Evolutionary conservation across 2,329 filamentous ascomycete genomes (phyloP), one percentile per base, ranked within the genome.

Genomic region (Penicillium sp.): DNA sequence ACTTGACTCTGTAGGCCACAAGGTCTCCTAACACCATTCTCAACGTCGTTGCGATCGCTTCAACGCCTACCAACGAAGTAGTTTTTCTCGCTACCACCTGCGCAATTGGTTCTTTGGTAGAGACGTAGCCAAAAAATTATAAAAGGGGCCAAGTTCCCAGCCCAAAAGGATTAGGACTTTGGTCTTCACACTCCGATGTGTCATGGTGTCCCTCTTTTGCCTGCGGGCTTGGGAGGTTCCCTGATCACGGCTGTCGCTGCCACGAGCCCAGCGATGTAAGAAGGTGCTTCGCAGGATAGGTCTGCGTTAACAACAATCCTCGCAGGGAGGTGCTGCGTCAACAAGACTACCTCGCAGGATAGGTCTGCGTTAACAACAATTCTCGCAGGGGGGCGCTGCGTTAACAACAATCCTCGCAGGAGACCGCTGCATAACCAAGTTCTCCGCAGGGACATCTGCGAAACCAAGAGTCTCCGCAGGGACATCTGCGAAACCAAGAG

Each of bases 1-100:
- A 32, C 36, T 42, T 49, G 38, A 49, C 2, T 49, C 47, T 49
- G 38, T 42, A 49, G 38, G 47, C 38, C 47, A 42, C 24, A 42
- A 42, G 32, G 22, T 42, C 47, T 42, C 47, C 27, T n/a, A 42
- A 42, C 11, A 47, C 21, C 34, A 39, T 31, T 49, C 14, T 13
- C n/a, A 49, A 43, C 47, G 13, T 16, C 8, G 38, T 32, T 49
- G 2, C 31, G 10, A 5, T 49, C n/a, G n/a, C 27, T 43, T 43
- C 38, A 49, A 43, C 27, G 36, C 29, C 2, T 10, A 32, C 21
- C 13, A 40, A 48, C 22, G 24, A n/a, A 24, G 31, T n/a, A 31
- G 27, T 22, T 2, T 10, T 42, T 32, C 32, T 47, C 45, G 45
- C 45, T 47, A 48, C 24, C 36, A 40, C 5, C 36, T 31, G 16